These are phyloP conservation scores for Cordyceps cateniannulata DNA, from an alignment of 2,329 filamentous ascomycete species.

Conservation along the genomic window DNA sequence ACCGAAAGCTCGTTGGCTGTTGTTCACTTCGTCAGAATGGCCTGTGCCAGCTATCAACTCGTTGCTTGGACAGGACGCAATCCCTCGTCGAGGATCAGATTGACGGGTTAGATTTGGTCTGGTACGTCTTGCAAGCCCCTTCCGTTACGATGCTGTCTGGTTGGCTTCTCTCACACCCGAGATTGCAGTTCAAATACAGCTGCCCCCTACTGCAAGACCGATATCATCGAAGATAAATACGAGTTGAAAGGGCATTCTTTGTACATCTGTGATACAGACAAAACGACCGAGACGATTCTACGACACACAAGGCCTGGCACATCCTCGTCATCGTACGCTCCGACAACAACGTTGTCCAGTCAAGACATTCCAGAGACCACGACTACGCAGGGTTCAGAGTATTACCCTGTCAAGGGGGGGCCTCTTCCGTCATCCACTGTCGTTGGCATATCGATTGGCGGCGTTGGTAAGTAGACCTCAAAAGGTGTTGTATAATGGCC, in stretches of 20 bases:
- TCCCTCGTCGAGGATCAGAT: neutral
- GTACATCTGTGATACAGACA: constrained; percentile 18
- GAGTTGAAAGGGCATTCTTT: constrained; percentile 17
- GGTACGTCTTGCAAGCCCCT: neutral
- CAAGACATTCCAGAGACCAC: neutral
- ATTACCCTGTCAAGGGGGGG: neutral
- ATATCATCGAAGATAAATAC: constrained; percentile 15
- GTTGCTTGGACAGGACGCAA: neutral
- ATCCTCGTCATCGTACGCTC: neutral
- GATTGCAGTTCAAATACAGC: neutral
- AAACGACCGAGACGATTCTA: constrained; percentile 16
- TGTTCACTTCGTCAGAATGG: neutral
- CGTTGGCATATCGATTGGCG: neutral
- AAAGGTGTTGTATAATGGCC: too few species aligned
- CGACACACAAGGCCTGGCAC: constrained; percentile 13
- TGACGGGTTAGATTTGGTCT: neutral
- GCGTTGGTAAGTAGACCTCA: neutral
- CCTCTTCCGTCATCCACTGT: neutral
- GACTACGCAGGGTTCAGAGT: neutral
- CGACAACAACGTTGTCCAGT: neutral
- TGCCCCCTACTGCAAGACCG: constrained; percentile 19
- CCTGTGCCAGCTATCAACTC: neutral
- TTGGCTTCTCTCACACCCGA: neutral
- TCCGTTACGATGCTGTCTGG: neutral
- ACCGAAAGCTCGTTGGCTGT: neutral